phyloP scores from a whole-genome alignment of 495 filamentous ascomycete species.

The Lophium mytilinum region DNA sequence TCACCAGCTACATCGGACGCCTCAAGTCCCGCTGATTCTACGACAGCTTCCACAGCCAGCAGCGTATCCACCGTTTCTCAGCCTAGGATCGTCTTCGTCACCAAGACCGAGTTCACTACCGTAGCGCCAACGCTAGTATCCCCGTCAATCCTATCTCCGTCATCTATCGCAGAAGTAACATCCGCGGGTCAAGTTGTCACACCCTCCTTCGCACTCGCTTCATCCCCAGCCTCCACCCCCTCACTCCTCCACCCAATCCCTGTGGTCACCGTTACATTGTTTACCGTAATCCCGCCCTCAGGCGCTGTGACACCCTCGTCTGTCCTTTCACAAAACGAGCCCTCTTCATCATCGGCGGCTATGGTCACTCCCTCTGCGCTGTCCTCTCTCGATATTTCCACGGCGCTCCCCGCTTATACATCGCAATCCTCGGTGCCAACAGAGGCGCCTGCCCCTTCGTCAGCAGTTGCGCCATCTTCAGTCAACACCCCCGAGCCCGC shows the following conservation, averaged over 20 bases:
- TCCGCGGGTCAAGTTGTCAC: not conserved
- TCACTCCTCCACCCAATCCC: constrained; percentile 7
- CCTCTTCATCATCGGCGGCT: not conserved
- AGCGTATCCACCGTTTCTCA: not conserved
- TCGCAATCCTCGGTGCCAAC: no score
- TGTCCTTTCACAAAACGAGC: not conserved
- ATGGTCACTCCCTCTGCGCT: not conserved
- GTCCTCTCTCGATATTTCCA: not conserved
- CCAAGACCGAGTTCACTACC: constrained; percentile 17
- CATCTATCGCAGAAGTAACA: not conserved
- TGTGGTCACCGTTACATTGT: constrained; percentile 1
- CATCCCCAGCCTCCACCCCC: not conserved
- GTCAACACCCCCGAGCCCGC: not conserved
- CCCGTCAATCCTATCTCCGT: not conserved
- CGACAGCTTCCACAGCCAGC: not conserved
- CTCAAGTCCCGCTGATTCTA: no score
- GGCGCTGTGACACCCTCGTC: not conserved
- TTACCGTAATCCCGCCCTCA: not conserved
- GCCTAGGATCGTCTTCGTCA: constrained; percentile 11
- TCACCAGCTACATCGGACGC: no score
- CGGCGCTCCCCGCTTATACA: not conserved
- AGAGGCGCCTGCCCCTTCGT: not conserved
- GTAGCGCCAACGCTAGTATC: constrained; percentile 2
- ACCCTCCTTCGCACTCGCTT: not conserved
- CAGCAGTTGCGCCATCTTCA: not conserved